Evolutionary conservation across 352 stramenopile genomes (phyloP), one percentile per base, ranked within the genome.

Genomic region (Pythium monospermum): DNA sequence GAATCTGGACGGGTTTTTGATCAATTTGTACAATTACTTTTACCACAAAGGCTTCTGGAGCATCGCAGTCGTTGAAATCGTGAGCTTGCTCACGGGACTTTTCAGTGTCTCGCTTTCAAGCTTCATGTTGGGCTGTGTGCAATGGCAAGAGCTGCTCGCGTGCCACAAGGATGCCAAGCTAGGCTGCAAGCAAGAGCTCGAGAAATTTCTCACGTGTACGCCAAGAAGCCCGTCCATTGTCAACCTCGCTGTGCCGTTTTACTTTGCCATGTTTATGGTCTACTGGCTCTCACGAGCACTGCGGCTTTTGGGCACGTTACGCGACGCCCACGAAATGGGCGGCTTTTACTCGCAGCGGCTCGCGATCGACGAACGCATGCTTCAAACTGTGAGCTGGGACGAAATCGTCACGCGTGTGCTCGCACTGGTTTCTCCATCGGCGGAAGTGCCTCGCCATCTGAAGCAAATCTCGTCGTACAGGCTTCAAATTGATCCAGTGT

Each of bases 51-150:
- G 94, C n/a, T 88, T 98, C 45, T 86, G 81, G 66, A 80, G 70
- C 45, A 97, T 96, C 50, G 63, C 94, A 4, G 73, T 86, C 7
- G 72, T 94, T 13, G 90, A 97, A 52, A 57, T 98, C 28, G 89
- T 96, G 26, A 85, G 96, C 60, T 56, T 99, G 3, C 30, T 88
- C 15, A 98, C 95, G 12, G 76, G 98, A 11, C 79, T 97, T 4
- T 99, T 99, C 63, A 99, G 94, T 53, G 80, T 99, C 21, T 73
- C 85, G 55, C 81, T 97, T 31, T 96, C 82, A n/a, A 96, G 85
- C 26, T 96, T 99, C 52, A 49, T 99, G 43, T 76, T 99, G 23
- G 91, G 87, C 1, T 98, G 95, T 63, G 83, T 99, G 22, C 85
- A 99, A 69, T 99, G 97, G 96, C 50, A 49, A 10, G 66, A 74